Percentiles rank a stretch among this genome's conserved stretches.
Evolutionary conservation across 2,329 filamentous ascomycete genomes (phyloP).

Genomic region (Aureobasidium musti): DNA sequence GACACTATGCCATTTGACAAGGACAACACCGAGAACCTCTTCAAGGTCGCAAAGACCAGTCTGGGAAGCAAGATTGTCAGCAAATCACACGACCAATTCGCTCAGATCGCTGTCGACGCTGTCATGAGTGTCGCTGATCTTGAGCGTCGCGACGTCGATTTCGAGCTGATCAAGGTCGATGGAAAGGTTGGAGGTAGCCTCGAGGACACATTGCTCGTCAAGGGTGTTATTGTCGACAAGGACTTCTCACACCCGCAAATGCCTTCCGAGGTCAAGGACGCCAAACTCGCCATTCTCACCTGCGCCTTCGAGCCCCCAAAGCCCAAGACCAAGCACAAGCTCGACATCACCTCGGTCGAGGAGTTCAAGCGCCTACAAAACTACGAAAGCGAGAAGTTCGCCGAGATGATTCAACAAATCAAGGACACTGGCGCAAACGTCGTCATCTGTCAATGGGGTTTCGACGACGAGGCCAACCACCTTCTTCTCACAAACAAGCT

Average conservation of each 20-base stretch:
- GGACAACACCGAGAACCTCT: constrained; percentile 77
- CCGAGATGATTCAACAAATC: constrained; percentile 98
- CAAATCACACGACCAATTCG: constrained; percentile 97
- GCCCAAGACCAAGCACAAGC: constrained; percentile 99
- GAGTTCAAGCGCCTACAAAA: constrained; percentile 98
- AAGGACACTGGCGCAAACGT: constrained; percentile 97
- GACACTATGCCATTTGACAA: constrained; percentile 85
- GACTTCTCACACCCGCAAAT: constrained; percentile 99
- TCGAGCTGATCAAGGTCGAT: constrained; percentile 98
- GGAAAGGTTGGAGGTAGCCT: constrained; percentile 94
- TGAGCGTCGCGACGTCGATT: constrained; percentile 95
- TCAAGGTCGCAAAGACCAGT: constrained; percentile 94
- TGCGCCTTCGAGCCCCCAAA: constrained; percentile 99
- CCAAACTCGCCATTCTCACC: constrained; percentile 95
- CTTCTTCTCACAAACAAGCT: constrained; percentile 93
- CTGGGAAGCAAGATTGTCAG: constrained; percentile 99
- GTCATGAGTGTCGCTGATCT: constrained; percentile 95
- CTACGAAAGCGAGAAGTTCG: constrained; percentile 95
- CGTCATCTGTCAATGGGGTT: constrained; percentile 99
- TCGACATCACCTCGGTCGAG: constrained; percentile 94
- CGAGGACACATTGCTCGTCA: constrained; percentile 91
- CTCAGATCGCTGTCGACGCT: constrained; percentile 94
- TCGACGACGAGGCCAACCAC: constrained; percentile 98
- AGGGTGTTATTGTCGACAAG: constrained; percentile 98
- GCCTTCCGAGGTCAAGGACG: constrained; percentile 91